A percentile compares a stretch with the other conserved stretches of the same genome.
Conservation (phyloP, 2,329 filamentous ascomycete species). For the Tolypocladium capitatum region DNA sequence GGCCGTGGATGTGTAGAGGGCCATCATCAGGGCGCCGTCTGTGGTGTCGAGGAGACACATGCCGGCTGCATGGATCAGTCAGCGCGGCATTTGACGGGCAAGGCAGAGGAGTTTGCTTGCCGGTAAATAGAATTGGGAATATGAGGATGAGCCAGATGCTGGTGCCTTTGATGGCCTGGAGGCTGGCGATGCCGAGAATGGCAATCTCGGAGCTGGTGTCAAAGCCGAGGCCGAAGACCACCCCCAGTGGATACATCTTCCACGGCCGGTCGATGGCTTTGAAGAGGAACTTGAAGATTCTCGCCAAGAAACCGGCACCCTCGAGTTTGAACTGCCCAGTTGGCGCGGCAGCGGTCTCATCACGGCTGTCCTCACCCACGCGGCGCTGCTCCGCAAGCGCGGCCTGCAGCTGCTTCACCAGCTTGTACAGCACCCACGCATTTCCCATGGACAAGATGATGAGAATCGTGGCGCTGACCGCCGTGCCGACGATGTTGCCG, state of each 20-base stretch:
- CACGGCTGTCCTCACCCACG: conserved; percentile 14
- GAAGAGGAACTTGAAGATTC: conserved; percentile 63
- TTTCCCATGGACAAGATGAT: conserved; percentile 76
- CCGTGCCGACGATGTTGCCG: conserved; percentile 81
- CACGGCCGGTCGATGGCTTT: conserved; percentile 61
- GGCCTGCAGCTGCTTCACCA: conserved; percentile 54
- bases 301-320: conserved; percentile 62
- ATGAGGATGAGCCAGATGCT: conserved; percentile 90
- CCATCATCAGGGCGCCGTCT: conserved; percentile 91
- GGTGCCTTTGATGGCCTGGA: conserved; percentile 75
- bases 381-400: conserved; percentile 33
- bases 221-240: conserved; percentile 85
- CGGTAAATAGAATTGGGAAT: conserved; percentile 80
- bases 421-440: conserved; percentile 67
- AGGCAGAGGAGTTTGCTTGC: conserved; percentile 25
- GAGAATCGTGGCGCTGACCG: conserved; percentile 71
- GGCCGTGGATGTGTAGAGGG: conserved; percentile 69
- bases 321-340: conserved; percentile 52
- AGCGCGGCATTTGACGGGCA: not conserved
- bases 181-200: conserved; percentile 74
- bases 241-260: conserved; percentile 91
- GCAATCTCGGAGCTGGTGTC: conserved; percentile 94
- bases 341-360: conserved; percentile 12
- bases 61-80: conserved; percentile 40
- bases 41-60: conserved; percentile 93